Base-by-base conservation (phyloP, 257 asterid species). In the Solanum chilense region DNA sequence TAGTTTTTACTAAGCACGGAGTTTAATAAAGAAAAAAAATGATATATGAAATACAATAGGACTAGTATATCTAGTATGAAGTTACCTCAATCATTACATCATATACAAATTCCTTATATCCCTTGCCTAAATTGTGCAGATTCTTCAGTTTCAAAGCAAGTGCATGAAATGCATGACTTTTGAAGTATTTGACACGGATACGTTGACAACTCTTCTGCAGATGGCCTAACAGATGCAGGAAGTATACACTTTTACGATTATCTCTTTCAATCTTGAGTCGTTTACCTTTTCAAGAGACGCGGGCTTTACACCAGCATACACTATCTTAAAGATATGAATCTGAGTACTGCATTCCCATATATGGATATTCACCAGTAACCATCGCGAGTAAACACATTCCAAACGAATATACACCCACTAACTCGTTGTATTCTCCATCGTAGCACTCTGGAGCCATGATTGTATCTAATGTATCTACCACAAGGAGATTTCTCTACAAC, bases 381-480 rank as follows among this genome's bases (percentile, higher is more conserved):
- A 93, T 12, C 80, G 91, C 95, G 84, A 93, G 62, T 86, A 93
- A 82, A 83, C 93, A 93, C 94, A 93, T 86, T 5, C 95, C 95
- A 20, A 92, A 92, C 5, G 95, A 86, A 85, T 90, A 93, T 5
- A 91, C 25, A 44, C 90, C 94, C 5, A 90, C 95, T n/a, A 87
- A 86, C 58, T 93, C 93, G 3, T 90, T 74, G 58, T 93, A 91
- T 80, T 89, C 92, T 86, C 89, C 93, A 13, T 90, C 92, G 10
- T 92, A 89, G 39, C 69, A 62, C 89, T 92, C 95, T 0, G 94
- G 91, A 9, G 93, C 94, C 93, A 91, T 91, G 2, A 66, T 18
- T 25, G 23, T 69, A 44, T 18, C 77, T 44, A 10, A 16, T 9
- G 7, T 44, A 85, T 21, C 39, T 66, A 69, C 62, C 75, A 33